A percentile compares a stretch with the other conserved stretches of the same genome.
Evolutionary conservation across 768 basidiomycete genomes (phyloP).

Genomic region (Lanmaoa rubissima): DNA sequence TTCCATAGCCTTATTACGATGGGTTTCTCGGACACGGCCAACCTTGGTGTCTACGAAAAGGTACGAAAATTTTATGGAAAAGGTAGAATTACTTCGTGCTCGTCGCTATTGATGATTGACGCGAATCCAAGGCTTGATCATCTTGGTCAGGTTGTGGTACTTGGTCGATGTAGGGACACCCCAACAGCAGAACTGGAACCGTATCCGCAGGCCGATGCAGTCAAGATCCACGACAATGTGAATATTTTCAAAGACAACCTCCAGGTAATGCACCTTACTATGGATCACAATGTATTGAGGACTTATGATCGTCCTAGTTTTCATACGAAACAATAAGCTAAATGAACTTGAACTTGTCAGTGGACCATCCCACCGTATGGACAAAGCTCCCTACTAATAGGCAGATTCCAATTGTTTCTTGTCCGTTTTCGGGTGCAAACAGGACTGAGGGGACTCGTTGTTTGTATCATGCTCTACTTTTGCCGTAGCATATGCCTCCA

Average conservation of each 20-base stretch:
- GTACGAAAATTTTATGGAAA: conserved; percentile 14
- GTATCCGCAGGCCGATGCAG: not conserved
- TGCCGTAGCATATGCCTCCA: too few species aligned
- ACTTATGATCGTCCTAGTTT: not conserved
- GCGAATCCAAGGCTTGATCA: conserved; percentile 4
- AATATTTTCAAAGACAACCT: not conserved
- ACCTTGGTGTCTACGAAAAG: conserved; percentile 20
- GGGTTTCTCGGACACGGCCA: conserved; percentile 1
- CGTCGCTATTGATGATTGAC: not conserved
- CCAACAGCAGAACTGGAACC: not conserved
- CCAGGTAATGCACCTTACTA: not conserved
- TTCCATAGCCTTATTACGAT: conserved; percentile 21
- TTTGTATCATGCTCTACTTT: not conserved
- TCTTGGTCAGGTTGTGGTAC: conserved; percentile 21
- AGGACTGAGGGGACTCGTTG: not conserved
- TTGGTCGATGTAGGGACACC: not conserved
- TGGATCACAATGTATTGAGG: not conserved
- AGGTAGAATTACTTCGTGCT: not conserved
- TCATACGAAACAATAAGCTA: not conserved
- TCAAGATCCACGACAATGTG: conserved; percentile 21
- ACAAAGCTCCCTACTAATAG: not conserved
- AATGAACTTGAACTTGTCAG: not conserved
- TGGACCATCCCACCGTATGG: not conserved
- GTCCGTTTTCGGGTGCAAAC: not conserved
- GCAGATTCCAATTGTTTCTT: not conserved